Conservation (phyloP, 257 asterid genomes). For the Anisodus tanguticus region DNA sequence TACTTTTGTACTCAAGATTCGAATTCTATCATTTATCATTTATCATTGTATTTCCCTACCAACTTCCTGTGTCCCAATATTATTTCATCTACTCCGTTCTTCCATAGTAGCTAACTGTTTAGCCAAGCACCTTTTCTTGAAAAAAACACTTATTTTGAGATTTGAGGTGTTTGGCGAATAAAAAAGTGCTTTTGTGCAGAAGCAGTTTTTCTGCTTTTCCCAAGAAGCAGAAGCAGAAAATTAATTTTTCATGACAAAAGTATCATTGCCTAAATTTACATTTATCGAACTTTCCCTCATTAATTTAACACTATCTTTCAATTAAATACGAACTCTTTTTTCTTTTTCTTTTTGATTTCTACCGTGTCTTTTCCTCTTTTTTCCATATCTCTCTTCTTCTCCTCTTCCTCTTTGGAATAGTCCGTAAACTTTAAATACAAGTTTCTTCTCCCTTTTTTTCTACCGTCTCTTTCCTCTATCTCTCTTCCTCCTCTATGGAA, state of each 20-base stretch:
- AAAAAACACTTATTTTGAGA: background rate
- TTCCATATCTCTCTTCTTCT: background rate
- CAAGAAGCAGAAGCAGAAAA: background rate
- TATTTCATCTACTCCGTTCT: too few relatives aligned
- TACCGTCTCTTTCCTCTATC: background rate
- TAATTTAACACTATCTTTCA: background rate
- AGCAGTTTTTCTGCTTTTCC: background rate
- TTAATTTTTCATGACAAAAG: background rate
- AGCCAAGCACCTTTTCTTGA: background rate
- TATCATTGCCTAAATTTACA: background rate
- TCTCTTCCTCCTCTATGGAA: background rate
- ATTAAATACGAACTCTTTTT: background rate
- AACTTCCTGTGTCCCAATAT: conserved; percentile 23
- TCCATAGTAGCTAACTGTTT: conserved; percentile 11
- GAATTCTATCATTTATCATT: background rate
- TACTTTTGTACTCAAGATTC: background rate
- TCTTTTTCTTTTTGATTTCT: background rate
- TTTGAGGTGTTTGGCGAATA: background rate
- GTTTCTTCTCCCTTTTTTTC: background rate
- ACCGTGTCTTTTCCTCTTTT: background rate
- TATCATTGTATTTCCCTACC: background rate
- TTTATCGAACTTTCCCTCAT: background rate
- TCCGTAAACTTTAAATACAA: background rate
- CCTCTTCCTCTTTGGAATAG: background rate
- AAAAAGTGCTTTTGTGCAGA: conserved; percentile 8